Evolutionary conservation across 768 basidiomycete genomes (phyloP).

Genomic region (Pulveroboletus ravenelii): DNA sequence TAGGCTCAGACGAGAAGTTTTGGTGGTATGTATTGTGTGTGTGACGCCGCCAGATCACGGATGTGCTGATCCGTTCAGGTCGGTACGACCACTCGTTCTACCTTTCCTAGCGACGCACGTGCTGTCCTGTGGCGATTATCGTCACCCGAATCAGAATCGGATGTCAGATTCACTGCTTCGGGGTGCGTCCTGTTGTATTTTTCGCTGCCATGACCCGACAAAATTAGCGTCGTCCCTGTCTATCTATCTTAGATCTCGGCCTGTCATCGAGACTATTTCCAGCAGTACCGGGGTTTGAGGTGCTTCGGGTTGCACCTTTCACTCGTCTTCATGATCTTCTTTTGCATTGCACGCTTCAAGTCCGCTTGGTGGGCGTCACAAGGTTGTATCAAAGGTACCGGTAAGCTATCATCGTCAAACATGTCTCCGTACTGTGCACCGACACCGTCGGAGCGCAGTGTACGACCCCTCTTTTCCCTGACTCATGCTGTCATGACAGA

Average conservation of each 20-base stretch:
- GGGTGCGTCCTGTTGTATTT: not conserved
- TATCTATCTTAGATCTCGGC: slow-evolving; percentile 2
- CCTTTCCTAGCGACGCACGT: not conserved
- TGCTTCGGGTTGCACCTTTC: not conserved
- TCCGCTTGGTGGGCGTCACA: not conserved
- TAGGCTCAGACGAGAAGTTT: no score
- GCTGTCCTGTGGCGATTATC: not conserved
- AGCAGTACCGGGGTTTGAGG: not conserved
- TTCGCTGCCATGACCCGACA: not conserved
- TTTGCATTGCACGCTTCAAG: not conserved
- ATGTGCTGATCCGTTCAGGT: not conserved
- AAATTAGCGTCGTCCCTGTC: not conserved
- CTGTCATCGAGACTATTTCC: slow-evolving; percentile 1
- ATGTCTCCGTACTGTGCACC: not conserved
- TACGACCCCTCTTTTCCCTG: not conserved
- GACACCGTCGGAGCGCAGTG: no score
- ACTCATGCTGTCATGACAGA: not conserved
- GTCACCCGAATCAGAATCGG: slow-evolving; percentile 8
- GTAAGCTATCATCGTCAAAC: not conserved
- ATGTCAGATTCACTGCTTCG: slow-evolving; percentile 7
- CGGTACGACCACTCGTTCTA: not conserved
- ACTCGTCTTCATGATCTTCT: slow-evolving; percentile 1
- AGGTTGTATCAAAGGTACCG: not conserved
- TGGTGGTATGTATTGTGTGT: not conserved
- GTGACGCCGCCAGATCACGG: not conserved